Base-by-base conservation (phyloP, 1,284 basidiomycete genomes). In the Austropuccinia psidii region DNA sequence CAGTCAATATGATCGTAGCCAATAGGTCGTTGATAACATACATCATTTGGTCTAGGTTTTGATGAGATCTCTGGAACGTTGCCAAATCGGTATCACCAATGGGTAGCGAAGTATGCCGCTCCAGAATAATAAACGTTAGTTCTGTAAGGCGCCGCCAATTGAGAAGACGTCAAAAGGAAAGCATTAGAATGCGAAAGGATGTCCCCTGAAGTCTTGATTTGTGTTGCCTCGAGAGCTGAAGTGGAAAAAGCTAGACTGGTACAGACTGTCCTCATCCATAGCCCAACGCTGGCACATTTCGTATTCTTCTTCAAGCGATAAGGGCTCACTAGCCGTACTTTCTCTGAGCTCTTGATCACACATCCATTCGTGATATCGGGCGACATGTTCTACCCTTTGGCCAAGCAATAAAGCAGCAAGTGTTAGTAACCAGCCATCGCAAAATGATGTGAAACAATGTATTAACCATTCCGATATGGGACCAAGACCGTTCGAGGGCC, bases 201-300 rank as follows among this genome's bases (percentile, higher is more conserved):
- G n/a, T 29, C 50, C 33, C 3, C 19, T 4, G 43, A 55, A 45
- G 35, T 1, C 8, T 39, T 6, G 33, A 37, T 57, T 27, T 33
- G 39, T 1, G 19, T 11, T 4, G 19, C 11, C 7, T 27, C 9
- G 41, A 29, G 24, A 35, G 29, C 49, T 9, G 27, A 15, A 37
- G 43, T 11, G 31, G 37, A 54, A 54, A 11, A 24, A 24, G 4
- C 9, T 8, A 29, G 47, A 8, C 11, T 54, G 35, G 21, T 11
- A 81, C 86, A 75, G 72, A 89, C 89, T 97, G 81, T 98, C 93
- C 67, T 88, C 85, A 79, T 97, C 94, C 2, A 85, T 79, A 76
- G 88, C 88, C 94, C 94, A 97, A 79, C 89, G 90, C 57, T 82
- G 83, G 81, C 97, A 93, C 93, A 98, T 97, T 24, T 89, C 89